Evolutionary conservation across 306 rosid genomes (phyloP).

Genomic region (Dicorynia guianensis): DNA sequence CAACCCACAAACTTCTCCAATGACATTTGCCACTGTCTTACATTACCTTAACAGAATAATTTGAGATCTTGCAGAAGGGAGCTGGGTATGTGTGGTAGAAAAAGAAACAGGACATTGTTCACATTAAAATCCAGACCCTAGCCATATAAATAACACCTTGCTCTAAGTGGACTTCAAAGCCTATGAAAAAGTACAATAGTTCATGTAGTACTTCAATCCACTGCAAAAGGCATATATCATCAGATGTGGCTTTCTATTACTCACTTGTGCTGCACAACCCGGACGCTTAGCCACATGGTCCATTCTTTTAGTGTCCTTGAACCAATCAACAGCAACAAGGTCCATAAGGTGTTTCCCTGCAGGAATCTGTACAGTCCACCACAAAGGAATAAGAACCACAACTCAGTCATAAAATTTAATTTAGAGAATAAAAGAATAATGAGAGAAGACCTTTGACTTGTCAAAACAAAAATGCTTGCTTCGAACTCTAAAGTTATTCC

Average conservation of each 20-base stretch:
- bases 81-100: background rate
- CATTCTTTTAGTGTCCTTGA: slow-evolving; percentile 95
- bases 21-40: background rate
- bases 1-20: background rate
- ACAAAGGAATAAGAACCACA: slow-evolving; percentile 45
- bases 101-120: background rate
- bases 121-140: background rate
- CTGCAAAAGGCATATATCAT: background rate
- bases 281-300: slow-evolving; percentile 95
- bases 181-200: background rate
- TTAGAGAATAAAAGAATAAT: slow-evolving; percentile 31
- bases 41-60: background rate
- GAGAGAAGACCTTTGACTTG: slow-evolving; percentile 77
- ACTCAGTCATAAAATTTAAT: slow-evolving; percentile 28
- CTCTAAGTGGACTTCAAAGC: background rate
- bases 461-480: slow-evolving; percentile 88
- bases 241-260: slow-evolving; percentile 31
- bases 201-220: slow-evolving; percentile 1
- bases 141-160: background rate
- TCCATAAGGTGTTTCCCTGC: slow-evolving; percentile 97
- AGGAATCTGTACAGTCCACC: slow-evolving; percentile 67
- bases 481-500: slow-evolving; percentile 93
- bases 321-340: slow-evolving; percentile 99
- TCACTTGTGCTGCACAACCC: slow-evolving; percentile 97
- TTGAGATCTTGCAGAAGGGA: background rate